Evolutionary conservation across 129 eudicot genomes (phyloP).

Genomic region (Scalesia atractyloides): DNA sequence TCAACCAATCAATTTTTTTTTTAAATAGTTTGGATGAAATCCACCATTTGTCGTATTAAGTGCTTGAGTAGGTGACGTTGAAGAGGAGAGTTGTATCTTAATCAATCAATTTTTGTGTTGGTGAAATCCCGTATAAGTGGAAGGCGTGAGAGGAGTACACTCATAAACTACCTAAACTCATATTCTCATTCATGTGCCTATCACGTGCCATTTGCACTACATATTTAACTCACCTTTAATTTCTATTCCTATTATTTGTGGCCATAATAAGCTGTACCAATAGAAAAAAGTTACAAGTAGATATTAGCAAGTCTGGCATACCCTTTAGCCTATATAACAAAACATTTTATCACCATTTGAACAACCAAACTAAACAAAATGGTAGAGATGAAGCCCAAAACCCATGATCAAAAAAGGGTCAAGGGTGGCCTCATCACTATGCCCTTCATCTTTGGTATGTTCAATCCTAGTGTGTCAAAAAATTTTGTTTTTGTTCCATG

Average conservation of each 20-base stretch:
- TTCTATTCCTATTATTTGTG: conserved; percentile 18
- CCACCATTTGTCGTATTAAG: too few species aligned
- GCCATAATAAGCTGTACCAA: conserved; percentile 17
- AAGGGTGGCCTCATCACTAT: conserved; percentile 90
- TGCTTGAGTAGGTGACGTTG: too few species aligned
- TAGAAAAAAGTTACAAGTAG: conserved; percentile 23
- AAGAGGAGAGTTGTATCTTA: too few species aligned
- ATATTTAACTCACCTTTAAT: not conserved
- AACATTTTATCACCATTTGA: conserved; percentile 13
- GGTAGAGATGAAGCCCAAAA: conserved; percentile 39
- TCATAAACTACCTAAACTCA: too few species aligned
- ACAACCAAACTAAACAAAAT: conserved; percentile 22
- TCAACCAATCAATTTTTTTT: too few species aligned
- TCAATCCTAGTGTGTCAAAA: too few species aligned
- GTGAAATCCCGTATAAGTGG: too few species aligned
- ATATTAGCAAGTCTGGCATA: conserved; percentile 23
- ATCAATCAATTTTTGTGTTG: too few species aligned
- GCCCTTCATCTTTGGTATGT: conserved; percentile 95
- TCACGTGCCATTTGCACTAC: conserved; percentile 10
- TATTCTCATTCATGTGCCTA: not conserved
- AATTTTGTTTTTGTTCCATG: not conserved
- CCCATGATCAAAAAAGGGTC: conserved; percentile 37
- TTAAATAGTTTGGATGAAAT: too few species aligned
- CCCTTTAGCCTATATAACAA: conserved; percentile 46
- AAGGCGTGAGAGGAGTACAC: too few species aligned